Conservation (phyloP, 2,329 filamentous ascomycete species). For the Alternaria triticina region DNA sequence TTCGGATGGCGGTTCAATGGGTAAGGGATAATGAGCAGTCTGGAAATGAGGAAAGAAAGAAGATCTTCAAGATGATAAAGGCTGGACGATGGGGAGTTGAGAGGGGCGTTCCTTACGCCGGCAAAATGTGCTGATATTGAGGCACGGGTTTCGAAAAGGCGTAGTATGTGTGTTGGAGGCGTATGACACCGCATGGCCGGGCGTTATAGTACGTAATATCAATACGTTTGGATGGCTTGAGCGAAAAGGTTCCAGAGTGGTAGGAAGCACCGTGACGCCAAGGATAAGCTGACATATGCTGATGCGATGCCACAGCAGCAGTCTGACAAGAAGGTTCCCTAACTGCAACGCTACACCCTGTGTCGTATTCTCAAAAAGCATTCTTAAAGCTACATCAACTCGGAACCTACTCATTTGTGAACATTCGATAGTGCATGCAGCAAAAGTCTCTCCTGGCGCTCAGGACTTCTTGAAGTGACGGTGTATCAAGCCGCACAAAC, state of each 20-base stretch:
- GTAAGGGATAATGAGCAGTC: not conserved
- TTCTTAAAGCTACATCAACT: not conserved
- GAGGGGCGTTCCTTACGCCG: not conserved
- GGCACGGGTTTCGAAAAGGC: not conserved
- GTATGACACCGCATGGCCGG: not conserved
- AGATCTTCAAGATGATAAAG: not conserved
- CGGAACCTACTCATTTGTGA: not conserved
- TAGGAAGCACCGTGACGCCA: not conserved
- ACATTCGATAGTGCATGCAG: not conserved
- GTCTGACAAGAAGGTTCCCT: not conserved
- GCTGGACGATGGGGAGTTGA: not conserved
- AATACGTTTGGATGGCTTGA: not conserved
- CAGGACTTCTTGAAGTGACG: slow-evolving; percentile 28
- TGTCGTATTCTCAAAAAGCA: not conserved
- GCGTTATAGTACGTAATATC: not conserved
- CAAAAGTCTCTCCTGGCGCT: fast-evolving
- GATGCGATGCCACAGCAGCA: not conserved
- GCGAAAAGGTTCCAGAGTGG: not conserved
- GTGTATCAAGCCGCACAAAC: slow-evolving; percentile 74
- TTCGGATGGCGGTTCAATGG: not conserved
- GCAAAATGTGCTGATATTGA: not conserved
- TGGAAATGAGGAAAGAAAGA: not conserved
- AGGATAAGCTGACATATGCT: not conserved
- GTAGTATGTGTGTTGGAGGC: not conserved
- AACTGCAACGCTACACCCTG: not conserved